phyloP scores from a whole-genome alignment of 306 rosid species.

The Lupinus albus region DNA sequence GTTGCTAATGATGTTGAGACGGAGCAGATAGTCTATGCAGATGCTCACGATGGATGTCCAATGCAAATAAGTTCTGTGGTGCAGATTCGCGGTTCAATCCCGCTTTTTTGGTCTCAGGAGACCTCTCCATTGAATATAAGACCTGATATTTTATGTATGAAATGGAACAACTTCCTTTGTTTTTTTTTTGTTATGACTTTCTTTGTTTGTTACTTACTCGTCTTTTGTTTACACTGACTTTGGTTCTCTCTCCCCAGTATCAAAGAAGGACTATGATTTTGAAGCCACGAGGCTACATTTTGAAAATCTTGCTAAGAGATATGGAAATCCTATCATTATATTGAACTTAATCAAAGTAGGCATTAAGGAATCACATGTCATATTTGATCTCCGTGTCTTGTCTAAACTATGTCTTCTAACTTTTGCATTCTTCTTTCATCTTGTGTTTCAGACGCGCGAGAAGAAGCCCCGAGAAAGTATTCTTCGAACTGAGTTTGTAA shows the following conservation, averaged over 20 bases:
- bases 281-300: constrained; percentile 93
- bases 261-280: constrained; percentile 65
- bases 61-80: constrained; percentile 87
- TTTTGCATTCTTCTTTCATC: constrained; percentile 18
- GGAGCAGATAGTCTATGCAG: constrained; percentile 79
- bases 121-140: constrained; percentile 78
- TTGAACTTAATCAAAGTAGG: constrained; percentile 91
- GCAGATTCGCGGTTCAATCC: constrained; percentile 93
- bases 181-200: background rate
- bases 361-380: constrained; percentile 18
- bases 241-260: constrained; percentile 55
- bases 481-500: constrained; percentile 79
- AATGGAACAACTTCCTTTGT: background rate
- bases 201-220: constrained; percentile 26
- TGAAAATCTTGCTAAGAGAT: constrained; percentile 84
- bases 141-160: constrained; percentile 87
- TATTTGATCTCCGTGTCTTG: constrained; percentile 22
- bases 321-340: constrained; percentile 89
- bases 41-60: constrained; percentile 62
- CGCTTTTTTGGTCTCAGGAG: constrained; percentile 98
- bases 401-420: constrained; percentile 31
- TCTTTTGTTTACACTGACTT: constrained; percentile 31
- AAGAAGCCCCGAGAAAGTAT: constrained; percentile 90
- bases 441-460: constrained; percentile 66
- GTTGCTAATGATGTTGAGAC: constrained; percentile 99